Conservation (phyloP, 345 rosid genomes). For the Cochlearia excelsa region DNA sequence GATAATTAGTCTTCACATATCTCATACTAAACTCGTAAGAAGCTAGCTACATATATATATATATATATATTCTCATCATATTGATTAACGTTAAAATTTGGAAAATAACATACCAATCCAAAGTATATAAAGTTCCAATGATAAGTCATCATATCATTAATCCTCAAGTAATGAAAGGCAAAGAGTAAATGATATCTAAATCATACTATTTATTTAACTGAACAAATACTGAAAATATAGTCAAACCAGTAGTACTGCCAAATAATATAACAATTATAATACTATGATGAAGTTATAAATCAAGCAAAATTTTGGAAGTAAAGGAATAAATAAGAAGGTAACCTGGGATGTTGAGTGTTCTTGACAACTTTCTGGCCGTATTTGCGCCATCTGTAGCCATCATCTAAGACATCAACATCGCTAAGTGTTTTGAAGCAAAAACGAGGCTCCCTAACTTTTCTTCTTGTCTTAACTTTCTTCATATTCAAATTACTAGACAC, state of each 20-base stretch:
- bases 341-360: slow-evolving; percentile 99
- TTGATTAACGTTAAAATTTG: not conserved
- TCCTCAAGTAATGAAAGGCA: slow-evolving; percentile 3
- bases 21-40: too few species aligned
- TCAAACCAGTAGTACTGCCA: not conserved
- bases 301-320: too few species aligned
- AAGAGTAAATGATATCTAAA: slow-evolving; percentile 1
- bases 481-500: slow-evolving; percentile 54
- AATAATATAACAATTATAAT: too few species aligned
- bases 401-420: slow-evolving; percentile 91
- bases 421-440: slow-evolving; percentile 98
- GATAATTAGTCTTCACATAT: not conserved
- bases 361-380: slow-evolving; percentile 99
- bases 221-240: not conserved
- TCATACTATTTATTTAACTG: not conserved
- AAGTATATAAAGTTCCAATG: slow-evolving; percentile 18
- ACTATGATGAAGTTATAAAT: too few species aligned
- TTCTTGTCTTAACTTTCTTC: slow-evolving; percentile 80
- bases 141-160: slow-evolving; percentile 31
- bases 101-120: not conserved
- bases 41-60: too few species aligned
- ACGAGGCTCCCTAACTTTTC: slow-evolving; percentile 94
- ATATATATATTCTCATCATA: slow-evolving; percentile 20
- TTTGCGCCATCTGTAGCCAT: slow-evolving; percentile 98
- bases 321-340: too few species aligned